Percentiles rank a stretch among this genome's conserved stretches.
Conservation (phyloP, 306 rosid genomes). For the Aeschynomene evenia region DNA sequence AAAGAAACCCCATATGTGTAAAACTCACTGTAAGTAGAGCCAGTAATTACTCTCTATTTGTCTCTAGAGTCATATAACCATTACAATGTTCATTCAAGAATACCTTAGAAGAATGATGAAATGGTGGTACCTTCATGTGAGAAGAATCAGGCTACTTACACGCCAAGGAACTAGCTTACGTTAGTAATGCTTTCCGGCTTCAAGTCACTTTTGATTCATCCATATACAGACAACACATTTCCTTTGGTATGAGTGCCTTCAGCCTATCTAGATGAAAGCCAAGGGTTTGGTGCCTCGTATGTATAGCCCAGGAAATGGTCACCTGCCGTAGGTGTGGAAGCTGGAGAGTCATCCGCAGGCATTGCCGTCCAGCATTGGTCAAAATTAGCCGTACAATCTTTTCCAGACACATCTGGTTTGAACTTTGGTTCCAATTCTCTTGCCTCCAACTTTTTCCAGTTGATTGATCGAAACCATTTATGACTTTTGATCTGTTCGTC, state of each 20-base stretch:
- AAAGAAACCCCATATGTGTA: background rate
- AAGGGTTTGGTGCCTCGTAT: slow-evolving; percentile 79
- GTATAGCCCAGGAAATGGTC: slow-evolving; percentile 89
- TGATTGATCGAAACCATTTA: slow-evolving; percentile 78
- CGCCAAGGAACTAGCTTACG: slow-evolving; percentile 25
- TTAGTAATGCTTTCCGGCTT: slow-evolving; percentile 22
- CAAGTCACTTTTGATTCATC: slow-evolving; percentile 15
- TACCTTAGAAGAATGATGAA: background rate
- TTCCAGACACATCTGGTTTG: slow-evolving; percentile 82
- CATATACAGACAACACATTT: background rate
- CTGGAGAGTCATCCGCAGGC: slow-evolving; percentile 90
- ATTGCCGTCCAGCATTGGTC: slow-evolving; percentile 90
- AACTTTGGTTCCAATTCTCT: slow-evolving; percentile 79
- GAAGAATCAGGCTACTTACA: slow-evolving; percentile 26
- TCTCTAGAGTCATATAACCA: slow-evolving; percentile 12
- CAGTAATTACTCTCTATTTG: slow-evolving; percentile 9
- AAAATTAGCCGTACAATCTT: slow-evolving; percentile 84
- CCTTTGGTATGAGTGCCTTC: slow-evolving; percentile 19
- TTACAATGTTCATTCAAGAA: slow-evolving; percentile 9
- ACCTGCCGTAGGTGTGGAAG: slow-evolving; percentile 78
- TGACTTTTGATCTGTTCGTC: slow-evolving; percentile 69
- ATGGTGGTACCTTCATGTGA: slow-evolving; percentile 1
- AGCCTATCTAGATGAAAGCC: slow-evolving; percentile 70
- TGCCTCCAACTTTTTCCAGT: slow-evolving; percentile 91
- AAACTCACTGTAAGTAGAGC: background rate